Evolutionary conservation across 1,284 basidiomycete species (phyloP), one percentile per base, ranked within the genome.

Genomic region (Cryptococcus sp.): DNA sequence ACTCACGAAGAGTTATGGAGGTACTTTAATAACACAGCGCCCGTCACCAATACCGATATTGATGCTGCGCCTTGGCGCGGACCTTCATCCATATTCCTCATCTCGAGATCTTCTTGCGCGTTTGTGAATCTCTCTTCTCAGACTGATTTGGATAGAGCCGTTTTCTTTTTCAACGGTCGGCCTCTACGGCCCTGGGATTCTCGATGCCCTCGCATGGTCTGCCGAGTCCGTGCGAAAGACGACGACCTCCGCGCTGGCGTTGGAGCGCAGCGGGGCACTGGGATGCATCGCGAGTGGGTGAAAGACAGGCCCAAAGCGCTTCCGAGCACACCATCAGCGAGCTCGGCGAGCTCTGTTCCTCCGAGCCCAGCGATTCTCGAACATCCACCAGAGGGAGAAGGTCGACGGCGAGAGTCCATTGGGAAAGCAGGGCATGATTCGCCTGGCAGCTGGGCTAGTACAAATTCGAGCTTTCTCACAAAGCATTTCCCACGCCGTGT

Each of bases 231-330:
- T 41, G 85, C 84, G 62, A 87, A 84, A 66, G 91, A 92, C 56
- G 94, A 97, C 68, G 93, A 94, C 72, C 75, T 93, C 49, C 87
- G 86, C 60, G 88, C 92, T 1, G 94, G 94, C 0, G 93, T 97
- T 0, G 93, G 93, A 2, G 91, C 86, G 5, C 94, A 97, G 79
- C 82, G 94, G 27, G 92, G 92, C 0, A 85, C 86, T 57, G 91
- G 91, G 0, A 83, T 97, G 72, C 94, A 98, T 74, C 82, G 83
- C 23, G 83, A 83, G 20, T 93, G 91, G 87, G 78, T 91, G 15
- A 85, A 84, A 70, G 86, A 90, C 49, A 63, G 61, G 31, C 27
- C 49, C 13, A 49, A 25, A 25, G 35, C 22, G 17, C 48, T 40
- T 19, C 55, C 42, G 17, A 55, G 54, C 25, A 38, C 25, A 8